phyloP scores from a whole-genome alignment of 352 stramenopile genomes.

The Phytopythium oedochilum region DNA sequence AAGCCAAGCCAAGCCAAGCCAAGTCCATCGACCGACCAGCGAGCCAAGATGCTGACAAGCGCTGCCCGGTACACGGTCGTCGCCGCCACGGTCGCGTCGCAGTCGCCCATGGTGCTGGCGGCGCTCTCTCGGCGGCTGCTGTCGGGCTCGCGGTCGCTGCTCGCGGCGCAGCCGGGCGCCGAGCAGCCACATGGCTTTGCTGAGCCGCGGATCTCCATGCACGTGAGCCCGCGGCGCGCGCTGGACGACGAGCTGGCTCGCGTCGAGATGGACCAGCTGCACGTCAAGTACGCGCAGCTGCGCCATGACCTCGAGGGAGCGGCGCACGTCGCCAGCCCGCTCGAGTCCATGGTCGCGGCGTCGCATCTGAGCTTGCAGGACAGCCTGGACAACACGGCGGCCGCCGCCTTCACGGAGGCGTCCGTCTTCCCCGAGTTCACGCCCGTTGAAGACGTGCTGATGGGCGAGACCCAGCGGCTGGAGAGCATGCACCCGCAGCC shows the following conservation, averaged over 20 bases:
- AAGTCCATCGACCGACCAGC: not conserved
- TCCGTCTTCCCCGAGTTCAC: slow-evolving; percentile 68
- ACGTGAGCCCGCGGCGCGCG: not conserved
- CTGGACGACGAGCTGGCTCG: slow-evolving; percentile 5
- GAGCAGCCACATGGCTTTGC: not conserved
- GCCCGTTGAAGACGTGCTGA: slow-evolving; percentile 43
- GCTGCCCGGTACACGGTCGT: slow-evolving; percentile 1
- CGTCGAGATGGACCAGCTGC: slow-evolving; percentile 3
- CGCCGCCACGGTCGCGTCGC: slow-evolving; percentile 3
- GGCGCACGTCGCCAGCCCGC: not conserved
- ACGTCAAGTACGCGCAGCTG: slow-evolving; percentile 13
- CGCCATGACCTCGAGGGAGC: slow-evolving; percentile 16
- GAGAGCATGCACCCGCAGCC: not conserved
- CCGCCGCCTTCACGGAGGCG: slow-evolving; percentile 48
- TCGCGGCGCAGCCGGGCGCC: not conserved
- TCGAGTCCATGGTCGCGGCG: not conserved
- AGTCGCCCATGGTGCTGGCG: not conserved
- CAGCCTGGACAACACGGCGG: slow-evolving; percentile 44
- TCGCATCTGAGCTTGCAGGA: slow-evolving; percentile 12
- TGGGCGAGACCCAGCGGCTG: slow-evolving; percentile 18
- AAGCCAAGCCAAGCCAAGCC: not conserved
- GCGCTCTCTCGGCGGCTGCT: slow-evolving; percentile 1
- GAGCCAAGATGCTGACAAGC: not conserved
- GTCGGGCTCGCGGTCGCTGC: not conserved
- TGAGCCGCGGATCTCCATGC: slow-evolving; percentile 4